Conservation (phyloP, 2,329 filamentous ascomycete genomes). For the Pseudocercospora fuligena region DNA sequence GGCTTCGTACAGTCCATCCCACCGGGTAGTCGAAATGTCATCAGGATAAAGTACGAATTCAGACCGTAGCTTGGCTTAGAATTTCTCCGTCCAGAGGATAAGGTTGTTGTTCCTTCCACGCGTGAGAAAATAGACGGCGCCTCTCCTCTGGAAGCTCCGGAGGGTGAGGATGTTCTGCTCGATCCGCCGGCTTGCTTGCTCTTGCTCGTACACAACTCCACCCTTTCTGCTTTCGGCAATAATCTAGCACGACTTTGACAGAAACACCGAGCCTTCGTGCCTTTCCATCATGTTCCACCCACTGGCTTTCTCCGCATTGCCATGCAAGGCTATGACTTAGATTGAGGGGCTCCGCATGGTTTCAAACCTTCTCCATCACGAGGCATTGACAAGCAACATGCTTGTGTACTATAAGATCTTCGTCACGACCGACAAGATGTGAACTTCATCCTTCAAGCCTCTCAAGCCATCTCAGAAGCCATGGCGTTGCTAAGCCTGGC, state of each 20-base stretch:
- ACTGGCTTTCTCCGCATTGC: neutral
- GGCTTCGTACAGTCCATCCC: too few relatives aligned
- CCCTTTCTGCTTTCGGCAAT: neutral
- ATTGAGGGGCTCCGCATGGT: conserved; percentile 8
- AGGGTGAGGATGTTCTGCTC: neutral
- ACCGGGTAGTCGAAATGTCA: neutral
- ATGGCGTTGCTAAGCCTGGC: conserved; percentile 7
- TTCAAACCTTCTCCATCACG: conserved; percentile 1
- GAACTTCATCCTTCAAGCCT: conserved; percentile 1
- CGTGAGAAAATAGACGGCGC: neutral
- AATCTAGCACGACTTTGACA: neutral
- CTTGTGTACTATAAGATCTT: conserved; percentile 1
- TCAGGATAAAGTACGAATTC: neutral
- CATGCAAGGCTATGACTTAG: neutral
- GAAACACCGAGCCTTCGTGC: conserved; percentile 1
- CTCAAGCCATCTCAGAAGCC: conserved; percentile 1
- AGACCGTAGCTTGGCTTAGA: neutral
- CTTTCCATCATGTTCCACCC: neutral
- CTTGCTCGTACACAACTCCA: too few relatives aligned
- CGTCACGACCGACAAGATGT: neutral
- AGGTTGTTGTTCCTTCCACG: neutral
- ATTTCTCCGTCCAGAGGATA: neutral
- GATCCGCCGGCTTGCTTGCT: neutral
- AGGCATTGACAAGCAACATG: conserved; percentile 2
- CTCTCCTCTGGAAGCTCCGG: neutral